These are phyloP conservation scores for Neonectria coccinea DNA, from an alignment of 2,329 filamentous ascomycete genomes.

Conservation along the genomic window DNA sequence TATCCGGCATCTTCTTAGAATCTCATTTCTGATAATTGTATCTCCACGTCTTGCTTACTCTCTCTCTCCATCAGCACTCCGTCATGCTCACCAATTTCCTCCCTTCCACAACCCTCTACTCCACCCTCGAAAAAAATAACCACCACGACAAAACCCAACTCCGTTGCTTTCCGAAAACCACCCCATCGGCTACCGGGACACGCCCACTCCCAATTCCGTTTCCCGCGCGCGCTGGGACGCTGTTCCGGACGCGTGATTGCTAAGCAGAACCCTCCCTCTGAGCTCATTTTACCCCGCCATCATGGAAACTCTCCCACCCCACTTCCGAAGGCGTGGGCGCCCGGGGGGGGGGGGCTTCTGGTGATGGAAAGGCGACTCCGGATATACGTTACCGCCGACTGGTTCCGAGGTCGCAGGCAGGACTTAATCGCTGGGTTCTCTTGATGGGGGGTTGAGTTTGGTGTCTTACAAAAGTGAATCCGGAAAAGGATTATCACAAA, in stretches of 20 bases:
- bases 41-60: background rate
- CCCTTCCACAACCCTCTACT: background rate
- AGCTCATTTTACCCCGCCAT: slow-evolving; percentile 43
- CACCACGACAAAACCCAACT: background rate
- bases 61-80: background rate
- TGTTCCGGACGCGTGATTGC: slow-evolving; percentile 8
- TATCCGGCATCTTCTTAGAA: background rate
- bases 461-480: background rate
- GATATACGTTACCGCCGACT: slow-evolving; percentile 20
- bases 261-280: slow-evolving; percentile 7
- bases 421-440: background rate
- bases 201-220: background rate
- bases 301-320: slow-evolving; percentile 33
- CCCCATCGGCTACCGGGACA: slow-evolving; percentile 9
- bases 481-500: background rate
- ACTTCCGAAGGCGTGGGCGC: slow-evolving; percentile 9
- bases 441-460: background rate
- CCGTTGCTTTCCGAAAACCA: slow-evolving; percentile 19
- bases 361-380: background rate
- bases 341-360: background rate
- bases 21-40: background rate
- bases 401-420: slow-evolving; percentile 14
- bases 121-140: background rate
- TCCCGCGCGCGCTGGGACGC: background rate
- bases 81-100: background rate